Evolutionary conservation across 345 rosid species (phyloP).

Genomic region (Eucalyptus sp.): DNA sequence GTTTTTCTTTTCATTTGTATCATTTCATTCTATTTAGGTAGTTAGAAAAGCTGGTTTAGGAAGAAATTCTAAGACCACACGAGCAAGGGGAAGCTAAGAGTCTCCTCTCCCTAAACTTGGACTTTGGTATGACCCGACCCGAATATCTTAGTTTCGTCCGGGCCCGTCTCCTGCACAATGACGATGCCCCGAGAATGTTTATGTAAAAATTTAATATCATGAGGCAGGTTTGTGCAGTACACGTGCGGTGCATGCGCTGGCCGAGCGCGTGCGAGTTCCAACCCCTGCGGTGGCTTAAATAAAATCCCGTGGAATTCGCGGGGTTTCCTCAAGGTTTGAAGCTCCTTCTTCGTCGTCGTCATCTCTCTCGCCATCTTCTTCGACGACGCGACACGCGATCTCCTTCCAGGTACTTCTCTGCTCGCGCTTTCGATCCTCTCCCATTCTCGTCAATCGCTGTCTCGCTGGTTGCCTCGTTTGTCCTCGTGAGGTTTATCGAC

Average conservation of each 20-base stretch:
- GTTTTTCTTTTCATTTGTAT: background rate
- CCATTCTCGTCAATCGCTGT: background rate
- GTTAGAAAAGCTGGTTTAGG: background rate
- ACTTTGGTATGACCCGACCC: background rate
- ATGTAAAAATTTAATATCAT: too few species aligned
- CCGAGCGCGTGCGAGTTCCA: background rate
- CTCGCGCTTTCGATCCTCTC: background rate
- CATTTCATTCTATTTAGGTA: background rate
- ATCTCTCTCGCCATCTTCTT: background rate
- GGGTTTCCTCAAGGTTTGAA: background rate
- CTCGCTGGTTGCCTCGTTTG: background rate
- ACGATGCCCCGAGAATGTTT: too few species aligned
- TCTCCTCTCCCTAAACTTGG: background rate
- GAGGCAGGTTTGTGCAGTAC: background rate
- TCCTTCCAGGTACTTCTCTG: background rate
- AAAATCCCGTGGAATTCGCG: background rate
- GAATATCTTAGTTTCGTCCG: background rate
- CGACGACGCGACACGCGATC: background rate
- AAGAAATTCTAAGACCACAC: background rate
- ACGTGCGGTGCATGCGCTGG: background rate
- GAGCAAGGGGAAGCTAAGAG: background rate
- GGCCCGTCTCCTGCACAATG: background rate
- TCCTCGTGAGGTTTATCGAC: background rate
- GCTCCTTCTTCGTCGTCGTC: background rate
- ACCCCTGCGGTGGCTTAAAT: background rate